Percentiles rank a stretch among this genome's conserved stretches.
Evolutionary conservation across 306 rosid genomes (phyloP).

Genomic region (Senna tora): DNA sequence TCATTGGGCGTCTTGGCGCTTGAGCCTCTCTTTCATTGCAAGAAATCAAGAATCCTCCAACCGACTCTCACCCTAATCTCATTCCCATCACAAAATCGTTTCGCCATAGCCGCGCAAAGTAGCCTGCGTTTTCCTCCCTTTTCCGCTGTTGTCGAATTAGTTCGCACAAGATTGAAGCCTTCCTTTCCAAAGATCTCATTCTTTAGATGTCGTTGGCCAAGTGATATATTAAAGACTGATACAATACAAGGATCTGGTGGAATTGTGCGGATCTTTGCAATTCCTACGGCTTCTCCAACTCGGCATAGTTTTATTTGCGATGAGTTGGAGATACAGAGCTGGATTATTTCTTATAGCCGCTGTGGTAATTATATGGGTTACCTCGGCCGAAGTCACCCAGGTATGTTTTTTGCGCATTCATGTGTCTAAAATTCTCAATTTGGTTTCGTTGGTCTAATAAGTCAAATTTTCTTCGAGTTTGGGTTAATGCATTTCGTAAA

Average conservation of each 20-base stretch:
- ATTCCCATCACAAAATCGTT: not conserved
- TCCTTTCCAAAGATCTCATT: constrained; percentile 37
- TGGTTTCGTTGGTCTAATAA: not conserved
- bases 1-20: constrained; percentile 32
- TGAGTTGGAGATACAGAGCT: constrained; percentile 86
- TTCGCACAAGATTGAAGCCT: constrained; percentile 29
- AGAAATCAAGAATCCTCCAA: constrained; percentile 25
- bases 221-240: constrained; percentile 32
- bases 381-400: constrained; percentile 98
- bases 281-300: constrained; percentile 32
- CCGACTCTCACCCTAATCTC: constrained; percentile 3
- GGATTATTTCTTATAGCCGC: constrained; percentile 82
- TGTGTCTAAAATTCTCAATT: not conserved
- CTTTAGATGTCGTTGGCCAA: constrained; percentile 28
- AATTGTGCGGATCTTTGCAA: constrained; percentile 44
- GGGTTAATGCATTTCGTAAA: constrained; percentile 9
- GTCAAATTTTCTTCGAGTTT: constrained; percentile 15
- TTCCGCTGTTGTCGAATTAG: constrained; percentile 3
- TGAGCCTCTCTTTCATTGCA: constrained; percentile 15
- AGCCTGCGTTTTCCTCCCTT: not conserved
- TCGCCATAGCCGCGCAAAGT: constrained; percentile 16
- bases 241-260: constrained; percentile 45
- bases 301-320: constrained; percentile 47
- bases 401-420: constrained; percentile 38
- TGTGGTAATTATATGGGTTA: constrained; percentile 91